These are phyloP conservation scores for Amanita polypyramis DNA, from an alignment of 768 basidiomycete genomes.

Conservation along the genomic window DNA sequence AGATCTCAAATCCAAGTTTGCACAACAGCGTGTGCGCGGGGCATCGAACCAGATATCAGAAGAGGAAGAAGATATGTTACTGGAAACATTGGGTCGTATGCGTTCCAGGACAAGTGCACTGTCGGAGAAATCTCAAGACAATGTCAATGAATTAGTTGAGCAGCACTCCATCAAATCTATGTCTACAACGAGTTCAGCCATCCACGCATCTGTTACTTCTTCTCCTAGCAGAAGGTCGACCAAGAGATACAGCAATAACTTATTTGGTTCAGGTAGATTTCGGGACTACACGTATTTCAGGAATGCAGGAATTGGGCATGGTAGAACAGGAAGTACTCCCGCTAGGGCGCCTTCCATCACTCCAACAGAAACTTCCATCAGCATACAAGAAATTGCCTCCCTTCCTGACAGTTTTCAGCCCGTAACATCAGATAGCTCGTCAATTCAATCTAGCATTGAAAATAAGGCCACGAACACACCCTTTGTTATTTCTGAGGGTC, in stretches of 20 bases:
- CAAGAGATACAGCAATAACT: constrained; percentile 78
- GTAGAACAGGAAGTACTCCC: constrained; percentile 24
- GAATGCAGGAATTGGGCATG: constrained; percentile 30
- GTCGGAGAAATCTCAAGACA: constrained; percentile 26
- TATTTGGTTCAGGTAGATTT: constrained; percentile 75
- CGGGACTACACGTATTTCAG: constrained; percentile 67
- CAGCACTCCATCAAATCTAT: constrained; percentile 22
- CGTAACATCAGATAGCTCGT: constrained; percentile 42
- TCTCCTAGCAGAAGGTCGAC: constrained; percentile 40
- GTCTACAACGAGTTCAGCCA: constrained; percentile 24
- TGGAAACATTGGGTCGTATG: constrained; percentile 55
- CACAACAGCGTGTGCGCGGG: constrained; percentile 67
- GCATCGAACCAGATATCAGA: constrained; percentile 60
- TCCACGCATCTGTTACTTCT: constrained; percentile 22
- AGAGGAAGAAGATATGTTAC: constrained; percentile 78
- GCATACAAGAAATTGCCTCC: constrained; percentile 24
- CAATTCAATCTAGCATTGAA: constrained; percentile 31
- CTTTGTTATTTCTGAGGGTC: constrained; percentile 26
- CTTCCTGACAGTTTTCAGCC: constrained; percentile 38
- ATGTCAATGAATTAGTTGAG: constrained; percentile 20
- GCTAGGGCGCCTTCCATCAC: constrained; percentile 39
- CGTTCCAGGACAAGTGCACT: constrained; percentile 23
- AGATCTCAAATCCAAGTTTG: constrained; percentile 54
- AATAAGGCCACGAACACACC: constrained; percentile 18
- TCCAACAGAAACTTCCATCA: constrained; percentile 34